Conservation (phyloP, 2,329 filamentous ascomycete genomes). For the Leptographium lundbergii region DNA sequence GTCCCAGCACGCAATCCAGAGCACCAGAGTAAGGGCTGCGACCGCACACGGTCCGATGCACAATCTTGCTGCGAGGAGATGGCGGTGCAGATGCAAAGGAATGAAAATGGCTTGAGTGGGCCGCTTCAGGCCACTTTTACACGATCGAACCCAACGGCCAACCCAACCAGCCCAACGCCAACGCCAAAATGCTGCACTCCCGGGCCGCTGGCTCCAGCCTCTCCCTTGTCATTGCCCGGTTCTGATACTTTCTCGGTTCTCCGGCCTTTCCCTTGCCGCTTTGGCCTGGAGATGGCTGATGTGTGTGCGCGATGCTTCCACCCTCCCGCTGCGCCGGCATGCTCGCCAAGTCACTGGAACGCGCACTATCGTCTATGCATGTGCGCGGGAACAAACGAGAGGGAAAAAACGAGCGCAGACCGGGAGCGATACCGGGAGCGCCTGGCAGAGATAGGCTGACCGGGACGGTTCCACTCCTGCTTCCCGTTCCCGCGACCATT, state of each 20-base stretch:
- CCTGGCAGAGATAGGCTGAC: background rate
- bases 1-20: background rate
- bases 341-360: slow-evolving; percentile 16
- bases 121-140: background rate
- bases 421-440: background rate
- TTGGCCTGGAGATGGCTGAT: background rate
- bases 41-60: background rate
- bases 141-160: background rate
- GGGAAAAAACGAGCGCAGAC: background rate
- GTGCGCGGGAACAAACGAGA: background rate
- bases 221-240: background rate
- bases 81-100: background rate
- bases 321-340: slow-evolving; percentile 13
- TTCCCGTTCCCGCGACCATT: slow-evolving; percentile 11
- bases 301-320: background rate
- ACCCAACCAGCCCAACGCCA: slow-evolving; percentile 5
- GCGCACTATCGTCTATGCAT: background rate
- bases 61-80: background rate
- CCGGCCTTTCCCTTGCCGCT: background rate
- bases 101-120: background rate
- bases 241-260: background rate
- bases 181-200: background rate
- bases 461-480: background rate
- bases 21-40: background rate
- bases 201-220: background rate